Percentiles rank a stretch among this genome's conserved stretches.
Evolutionary conservation across 176 grass and related monocot genomes (phyloP).

Genomic region (Oryza coarctata): DNA sequence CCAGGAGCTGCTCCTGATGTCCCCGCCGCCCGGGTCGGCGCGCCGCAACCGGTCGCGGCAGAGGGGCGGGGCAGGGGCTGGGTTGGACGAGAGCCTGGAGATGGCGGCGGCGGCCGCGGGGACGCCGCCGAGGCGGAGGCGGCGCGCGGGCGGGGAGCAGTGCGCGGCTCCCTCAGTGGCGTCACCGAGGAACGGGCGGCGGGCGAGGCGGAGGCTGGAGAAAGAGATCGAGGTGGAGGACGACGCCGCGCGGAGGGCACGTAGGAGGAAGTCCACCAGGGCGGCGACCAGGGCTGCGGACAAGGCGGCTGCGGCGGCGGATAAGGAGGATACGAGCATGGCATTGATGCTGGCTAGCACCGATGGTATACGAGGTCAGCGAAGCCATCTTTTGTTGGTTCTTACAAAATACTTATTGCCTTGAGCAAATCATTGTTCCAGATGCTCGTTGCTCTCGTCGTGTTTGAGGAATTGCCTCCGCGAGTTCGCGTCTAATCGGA

Average conservation of each 20-base stretch:
- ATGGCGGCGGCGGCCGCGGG: conserved; percentile 22
- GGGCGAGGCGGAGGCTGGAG: conserved; percentile 74
- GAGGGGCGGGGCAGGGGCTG: not conserved
- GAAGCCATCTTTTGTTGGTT: not conserved
- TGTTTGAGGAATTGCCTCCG: not conserved
- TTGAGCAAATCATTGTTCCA: not conserved
- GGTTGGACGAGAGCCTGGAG: conserved; percentile 46
- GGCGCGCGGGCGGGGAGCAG: conserved; percentile 21
- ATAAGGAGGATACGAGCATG: conserved; percentile 36
- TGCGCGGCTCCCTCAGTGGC: conserved; percentile 19
- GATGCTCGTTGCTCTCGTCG: not conserved
- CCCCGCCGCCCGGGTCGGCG: conserved; percentile 43
- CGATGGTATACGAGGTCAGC: conserved; percentile 34
- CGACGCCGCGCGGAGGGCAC: conserved; percentile 45
- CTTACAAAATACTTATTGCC: not conserved
- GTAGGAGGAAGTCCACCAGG: conserved; percentile 47
- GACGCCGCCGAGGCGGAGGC: conserved; percentile 35
- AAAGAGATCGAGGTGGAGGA: conserved; percentile 61
- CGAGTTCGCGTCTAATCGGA: not conserved
- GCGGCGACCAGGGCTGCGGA: conserved; percentile 15
- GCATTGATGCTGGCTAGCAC: conserved; percentile 38
- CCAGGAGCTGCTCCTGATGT: conserved; percentile 65
- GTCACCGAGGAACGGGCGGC: conserved; percentile 62
- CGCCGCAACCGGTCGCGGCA: conserved; percentile 26
- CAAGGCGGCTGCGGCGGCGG: conserved; percentile 19